These are phyloP conservation scores for Lactifluus volemus DNA, from an alignment of 768 basidiomycete species.

Conservation along the genomic window DNA sequence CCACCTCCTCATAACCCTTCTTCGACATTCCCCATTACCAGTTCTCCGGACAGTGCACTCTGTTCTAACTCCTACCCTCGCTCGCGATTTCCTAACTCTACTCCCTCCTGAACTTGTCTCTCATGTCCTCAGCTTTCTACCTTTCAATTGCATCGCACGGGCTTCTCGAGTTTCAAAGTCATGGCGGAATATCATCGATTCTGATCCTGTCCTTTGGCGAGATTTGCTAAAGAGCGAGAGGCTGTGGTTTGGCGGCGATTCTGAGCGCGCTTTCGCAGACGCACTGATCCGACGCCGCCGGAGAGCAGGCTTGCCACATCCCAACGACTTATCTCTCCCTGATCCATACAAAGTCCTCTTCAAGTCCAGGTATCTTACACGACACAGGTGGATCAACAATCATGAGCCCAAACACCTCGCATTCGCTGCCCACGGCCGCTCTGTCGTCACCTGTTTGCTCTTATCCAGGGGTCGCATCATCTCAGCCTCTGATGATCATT, in stretches of 20 bases:
- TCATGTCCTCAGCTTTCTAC: slow-evolving; percentile 77
- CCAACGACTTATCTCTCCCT: slow-evolving; percentile 53
- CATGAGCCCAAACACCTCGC: slow-evolving; percentile 65
- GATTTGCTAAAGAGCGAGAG: slow-evolving; percentile 75
- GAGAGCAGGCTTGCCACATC: slow-evolving; percentile 31
- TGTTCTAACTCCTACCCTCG: slow-evolving; percentile 82
- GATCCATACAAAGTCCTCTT: slow-evolving; percentile 91
- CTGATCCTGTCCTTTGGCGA: slow-evolving; percentile 84
- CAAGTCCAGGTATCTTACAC: slow-evolving; percentile 79
- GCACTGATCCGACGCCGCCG: slow-evolving; percentile 57
- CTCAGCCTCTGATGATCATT: slow-evolving; percentile 94
- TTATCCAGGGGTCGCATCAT: slow-evolving; percentile 94
- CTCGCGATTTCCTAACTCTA: slow-evolving; percentile 88
- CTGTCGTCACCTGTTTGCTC: slow-evolving; percentile 92
- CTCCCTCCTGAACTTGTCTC: slow-evolving; percentile 91
- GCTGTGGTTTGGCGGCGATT: slow-evolving; percentile 84
- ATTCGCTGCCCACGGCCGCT: slow-evolving; percentile 81
- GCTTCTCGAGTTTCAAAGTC: slow-evolving; percentile 83
- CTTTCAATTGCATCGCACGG: slow-evolving; percentile 72
- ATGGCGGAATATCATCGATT: slow-evolving; percentile 90
- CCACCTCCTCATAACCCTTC: slow-evolving; percentile 84
- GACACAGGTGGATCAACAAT: slow-evolving; percentile 71
- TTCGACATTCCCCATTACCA: slow-evolving; percentile 85
- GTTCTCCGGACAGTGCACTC: slow-evolving; percentile 86
- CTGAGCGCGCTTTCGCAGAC: slow-evolving; percentile 71